Conservation (phyloP, 306 rosid genomes). For the Cotoneaster glaucophyllus region DNA sequence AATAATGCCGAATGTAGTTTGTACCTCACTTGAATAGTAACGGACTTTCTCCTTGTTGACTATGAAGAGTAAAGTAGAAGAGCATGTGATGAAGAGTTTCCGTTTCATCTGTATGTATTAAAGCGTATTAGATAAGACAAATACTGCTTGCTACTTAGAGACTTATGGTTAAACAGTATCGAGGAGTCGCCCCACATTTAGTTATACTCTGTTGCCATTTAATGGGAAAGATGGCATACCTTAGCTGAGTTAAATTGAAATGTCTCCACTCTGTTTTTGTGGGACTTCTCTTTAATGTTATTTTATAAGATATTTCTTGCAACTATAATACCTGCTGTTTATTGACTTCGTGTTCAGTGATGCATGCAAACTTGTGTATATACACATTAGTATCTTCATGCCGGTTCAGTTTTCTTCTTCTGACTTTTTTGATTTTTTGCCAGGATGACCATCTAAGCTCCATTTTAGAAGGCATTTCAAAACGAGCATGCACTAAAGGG, state of each 20-base stretch:
- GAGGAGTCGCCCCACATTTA: background rate
- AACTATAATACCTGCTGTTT: background rate
- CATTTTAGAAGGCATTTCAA: constrained; percentile 69
- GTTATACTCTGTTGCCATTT: background rate
- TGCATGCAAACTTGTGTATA: background rate
- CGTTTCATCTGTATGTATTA: background rate
- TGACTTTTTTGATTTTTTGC: constrained; percentile 22
- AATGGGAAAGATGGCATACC: background rate
- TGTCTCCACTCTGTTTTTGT: background rate
- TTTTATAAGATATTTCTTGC: background rate
- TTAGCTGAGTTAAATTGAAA: background rate
- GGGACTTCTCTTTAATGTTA: background rate
- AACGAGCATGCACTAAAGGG: constrained; percentile 35
- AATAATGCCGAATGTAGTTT: background rate
- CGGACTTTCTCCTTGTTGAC: background rate
- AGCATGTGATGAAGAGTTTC: background rate
- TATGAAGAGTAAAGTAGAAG: background rate
- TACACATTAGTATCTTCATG: background rate
- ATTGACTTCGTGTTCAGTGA: background rate
- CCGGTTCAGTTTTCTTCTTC: constrained; percentile 5
- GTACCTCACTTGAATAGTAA: background rate
- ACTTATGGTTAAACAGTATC: background rate
- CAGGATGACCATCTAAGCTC: constrained; percentile 61
- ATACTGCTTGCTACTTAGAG: background rate
- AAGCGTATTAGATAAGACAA: background rate